phyloP scores from a whole-genome alignment of 768 basidiomycete species.

The Auricularia heimuer region DNA sequence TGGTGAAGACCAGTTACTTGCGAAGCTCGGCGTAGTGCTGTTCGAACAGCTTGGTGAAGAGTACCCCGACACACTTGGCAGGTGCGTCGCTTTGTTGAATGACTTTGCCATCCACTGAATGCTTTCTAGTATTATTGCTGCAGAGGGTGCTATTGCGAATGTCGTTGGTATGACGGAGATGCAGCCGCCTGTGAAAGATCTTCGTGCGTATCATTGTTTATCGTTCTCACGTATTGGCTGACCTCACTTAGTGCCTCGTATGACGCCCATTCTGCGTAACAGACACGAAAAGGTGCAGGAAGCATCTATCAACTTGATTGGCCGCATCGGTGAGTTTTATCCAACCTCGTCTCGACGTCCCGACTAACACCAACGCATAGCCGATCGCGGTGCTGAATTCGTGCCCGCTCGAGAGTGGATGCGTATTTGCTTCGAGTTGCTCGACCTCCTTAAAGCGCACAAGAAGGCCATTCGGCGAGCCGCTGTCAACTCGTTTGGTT shows the following conservation, averaged over 20 bases:
- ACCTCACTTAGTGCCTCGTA: conserved; percentile 69
- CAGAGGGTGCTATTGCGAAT: conserved; percentile 96
- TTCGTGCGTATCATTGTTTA: conserved; percentile 51
- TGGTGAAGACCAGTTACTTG: conserved; percentile 90
- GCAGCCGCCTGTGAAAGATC: conserved; percentile 99
- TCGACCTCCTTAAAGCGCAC: conserved; percentile 95
- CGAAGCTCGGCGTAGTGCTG: conserved; percentile 90
- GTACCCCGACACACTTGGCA: conserved; percentile 95
- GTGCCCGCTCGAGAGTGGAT: conserved; percentile 99
- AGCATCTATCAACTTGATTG: conserved; percentile 98
- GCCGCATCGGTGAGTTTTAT: conserved; percentile 64
- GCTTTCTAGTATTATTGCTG: conserved; percentile 84
- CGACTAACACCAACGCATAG: conserved; percentile 23
- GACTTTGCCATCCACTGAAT: background rate
- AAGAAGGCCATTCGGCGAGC: conserved; percentile 99
- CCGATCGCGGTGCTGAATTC: conserved; percentile 98
- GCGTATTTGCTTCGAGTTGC: conserved; percentile 97
- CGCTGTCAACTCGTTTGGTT: conserved; percentile 98
- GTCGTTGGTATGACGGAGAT: conserved; percentile 99
- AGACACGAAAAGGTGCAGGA: conserved; percentile 99
- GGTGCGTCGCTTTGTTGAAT: conserved; percentile 20
- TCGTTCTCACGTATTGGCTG: background rate
- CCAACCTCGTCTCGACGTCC: background rate
- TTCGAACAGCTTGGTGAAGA: conserved; percentile 99
- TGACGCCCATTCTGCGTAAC: conserved; percentile 99